Base-by-base conservation (phyloP, 441 rosid species). In the Euphorbia celastroides region DNA sequence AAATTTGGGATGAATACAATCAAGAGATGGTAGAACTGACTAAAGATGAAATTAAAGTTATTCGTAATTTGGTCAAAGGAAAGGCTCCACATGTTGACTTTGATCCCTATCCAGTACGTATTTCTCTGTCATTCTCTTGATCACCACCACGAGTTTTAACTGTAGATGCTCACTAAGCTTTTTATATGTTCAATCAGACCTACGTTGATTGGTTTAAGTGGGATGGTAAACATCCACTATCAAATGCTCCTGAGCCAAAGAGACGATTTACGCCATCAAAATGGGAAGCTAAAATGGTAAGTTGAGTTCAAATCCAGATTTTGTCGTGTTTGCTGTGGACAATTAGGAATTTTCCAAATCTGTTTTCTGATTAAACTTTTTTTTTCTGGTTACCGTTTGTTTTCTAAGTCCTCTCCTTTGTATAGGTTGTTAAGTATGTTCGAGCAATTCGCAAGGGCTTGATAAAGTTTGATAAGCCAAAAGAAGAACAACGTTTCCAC, bases 241-340 rank as follows among this genome's bases (percentile, higher is more conserved):
- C 99, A 69, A 88, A 86, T 83, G 99, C 99, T 56, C 97, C 96
- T 10, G 97, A 93, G 71, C 97, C 99, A 34, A 93, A 91, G 77
- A 79, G 96, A 70, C 81, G 96, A 55, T 91, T 93, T 68, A 81
- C 84, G 61, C 97, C 95, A 67, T 93, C 99, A 22, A 91, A 84
- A 73, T 91, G 89, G 93, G 96, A 93, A 77, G 83, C 83, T 70
- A 89, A 88, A 81, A 86, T 72, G 89, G 93, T 83, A 57, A 69
- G 68, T 46, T 31, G n/a, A n/a, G n/a, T n/a, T n/a, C n/a, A n/a
- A n/a, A n/a, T n/a, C n/a, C n/a, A 44, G 62, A 26, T 51, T 62
- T 57, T 57, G 31, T 46, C 60, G 7, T 72, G 41, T 34, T 62
- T 32, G 23, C 12, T 36, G 16, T 70, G 51, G 42, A 5, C 9